These are phyloP conservation scores for Avicennia marina DNA, from an alignment of 257 asterid species.

Conservation along the genomic window DNA sequence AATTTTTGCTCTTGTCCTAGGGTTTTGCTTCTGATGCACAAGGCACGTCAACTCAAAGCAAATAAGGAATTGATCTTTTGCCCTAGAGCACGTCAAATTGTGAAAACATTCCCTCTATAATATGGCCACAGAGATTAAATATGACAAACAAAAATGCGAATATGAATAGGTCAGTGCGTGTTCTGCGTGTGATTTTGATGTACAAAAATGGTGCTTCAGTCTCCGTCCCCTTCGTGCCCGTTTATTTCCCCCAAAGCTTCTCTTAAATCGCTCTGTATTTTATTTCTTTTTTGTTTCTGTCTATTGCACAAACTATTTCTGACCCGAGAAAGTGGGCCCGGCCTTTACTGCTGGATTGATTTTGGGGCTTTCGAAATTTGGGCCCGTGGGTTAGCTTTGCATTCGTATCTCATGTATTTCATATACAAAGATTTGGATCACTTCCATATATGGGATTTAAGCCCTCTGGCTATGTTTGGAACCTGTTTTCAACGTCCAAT, in stretches of 20 bases:
- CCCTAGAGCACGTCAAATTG: constrained; percentile 21
- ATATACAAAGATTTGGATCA: too few species aligned
- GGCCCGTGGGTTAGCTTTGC: too few species aligned
- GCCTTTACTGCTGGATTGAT: too few species aligned
- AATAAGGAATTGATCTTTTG: constrained; percentile 6
- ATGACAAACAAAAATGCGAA: constrained; percentile 11
- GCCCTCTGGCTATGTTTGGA: too few species aligned
- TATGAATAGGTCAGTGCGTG: constrained; percentile 22
- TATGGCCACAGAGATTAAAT: background rate
- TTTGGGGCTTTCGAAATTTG: too few species aligned
- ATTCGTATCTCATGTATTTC: too few species aligned
- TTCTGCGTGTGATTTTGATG: too few species aligned
- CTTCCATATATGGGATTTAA: too few species aligned
- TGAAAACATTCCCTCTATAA: constrained; percentile 8
- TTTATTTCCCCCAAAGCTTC: constrained; percentile 16
- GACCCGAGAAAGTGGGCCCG: too few species aligned
- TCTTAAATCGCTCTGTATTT: too few species aligned
- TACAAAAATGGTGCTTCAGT: constrained; percentile 17
- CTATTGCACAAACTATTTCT: too few species aligned
- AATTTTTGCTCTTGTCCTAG: constrained; percentile 25
- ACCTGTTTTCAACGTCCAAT: too few species aligned
- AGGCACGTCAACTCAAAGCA: constrained; percentile 39
- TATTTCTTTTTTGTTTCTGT: constrained; percentile 24
- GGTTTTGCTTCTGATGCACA: constrained; percentile 42
- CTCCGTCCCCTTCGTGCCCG: constrained; percentile 34